Base-by-base conservation (phyloP, 768 basidiomycete genomes). In the Coprinellus micaceus region DNA sequence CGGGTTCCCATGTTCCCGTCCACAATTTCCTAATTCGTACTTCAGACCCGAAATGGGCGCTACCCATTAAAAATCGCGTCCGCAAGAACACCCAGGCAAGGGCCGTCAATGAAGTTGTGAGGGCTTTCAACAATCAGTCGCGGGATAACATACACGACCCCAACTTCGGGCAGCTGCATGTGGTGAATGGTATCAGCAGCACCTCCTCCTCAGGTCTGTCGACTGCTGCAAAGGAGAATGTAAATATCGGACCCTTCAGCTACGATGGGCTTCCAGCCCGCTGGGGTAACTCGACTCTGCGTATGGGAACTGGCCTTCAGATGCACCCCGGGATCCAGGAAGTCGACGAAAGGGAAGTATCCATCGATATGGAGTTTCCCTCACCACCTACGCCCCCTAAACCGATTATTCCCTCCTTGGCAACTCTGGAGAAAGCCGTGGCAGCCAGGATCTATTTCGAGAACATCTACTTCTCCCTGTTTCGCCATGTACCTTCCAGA, bases 371-470 rank as follows among this genome's bases (percentile, higher is more conserved):
- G 26, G 49, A 57, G 4, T 73, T 74, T 54, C 65, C 69, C 50
- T 59, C 69, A 59, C 62, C 64, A 58, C 74, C 68, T 40, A 73
- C 73, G 45, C 79, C 79, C 58, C 77, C 73, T 62, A 80, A 79
- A 69, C 74, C 79, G 52, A 88, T 98, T 65, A 84, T 80, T 13
- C 94, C 96, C 37, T 95, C 94, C 53, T 78, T 99, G 55, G 80
- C 86, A 41, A 97, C 96, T 28, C 78, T 98, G 66, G 95, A 99
- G 71, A 94, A 90, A 69, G 92, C 94, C 50, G 91, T 94, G 57
- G 88, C 94, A 30, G 86, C 90, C 39, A 85, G 90, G 67, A 91
- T 98, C 74, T 97, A 86, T 80, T 97, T 98, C 72, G 91, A 92
- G 78, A 93, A 90, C 66, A 78, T 88, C 28, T 95, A 89, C 71